Evolutionary conservation across 352 stramenopile species (phyloP).

Genomic region (Phytophthora boehmeriae): DNA sequence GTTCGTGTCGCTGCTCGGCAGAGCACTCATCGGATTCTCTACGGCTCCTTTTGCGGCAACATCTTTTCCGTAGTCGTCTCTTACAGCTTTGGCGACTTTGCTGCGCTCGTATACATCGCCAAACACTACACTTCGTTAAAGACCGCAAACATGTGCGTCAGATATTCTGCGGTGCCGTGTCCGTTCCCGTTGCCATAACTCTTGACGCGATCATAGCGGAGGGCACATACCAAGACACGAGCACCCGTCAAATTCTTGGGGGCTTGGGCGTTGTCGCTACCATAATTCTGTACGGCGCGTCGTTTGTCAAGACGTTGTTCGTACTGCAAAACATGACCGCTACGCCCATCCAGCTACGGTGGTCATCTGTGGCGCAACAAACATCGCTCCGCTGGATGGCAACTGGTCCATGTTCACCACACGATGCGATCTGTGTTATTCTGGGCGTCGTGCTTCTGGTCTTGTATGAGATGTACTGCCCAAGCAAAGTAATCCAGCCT

Average conservation of each 20-base stretch:
- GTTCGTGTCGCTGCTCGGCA: slow-evolving; percentile 47
- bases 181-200: slow-evolving; percentile 33
- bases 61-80: slow-evolving; percentile 61
- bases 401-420: slow-evolving; percentile 64
- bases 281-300: slow-evolving; percentile 44
- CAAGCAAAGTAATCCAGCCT: slow-evolving; percentile 20
- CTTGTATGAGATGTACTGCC: slow-evolving; percentile 55
- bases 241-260: slow-evolving; percentile 33
- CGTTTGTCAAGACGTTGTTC: slow-evolving; percentile 44
- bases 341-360: slow-evolving; percentile 54
- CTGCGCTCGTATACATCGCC: slow-evolving; percentile 48
- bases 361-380: slow-evolving; percentile 44
- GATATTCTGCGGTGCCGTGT: slow-evolving; percentile 25
- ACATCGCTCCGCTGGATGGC: slow-evolving; percentile 43
- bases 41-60: slow-evolving; percentile 48
- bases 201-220: slow-evolving; percentile 50
- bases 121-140: slow-evolving; percentile 57
- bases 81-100: slow-evolving; percentile 48
- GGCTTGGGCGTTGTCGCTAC: slow-evolving; percentile 43
- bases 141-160: slow-evolving; percentile 46
- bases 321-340: slow-evolving; percentile 53
- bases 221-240: slow-evolving; percentile 33
- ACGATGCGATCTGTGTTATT: slow-evolving; percentile 44
- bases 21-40: slow-evolving; percentile 53
- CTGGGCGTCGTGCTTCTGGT: slow-evolving; percentile 42